Evolutionary conservation across 495 filamentous ascomycete genomes (phyloP), one percentile per base, ranked within the genome.

Genomic region (Talaromyces ruber): DNA sequence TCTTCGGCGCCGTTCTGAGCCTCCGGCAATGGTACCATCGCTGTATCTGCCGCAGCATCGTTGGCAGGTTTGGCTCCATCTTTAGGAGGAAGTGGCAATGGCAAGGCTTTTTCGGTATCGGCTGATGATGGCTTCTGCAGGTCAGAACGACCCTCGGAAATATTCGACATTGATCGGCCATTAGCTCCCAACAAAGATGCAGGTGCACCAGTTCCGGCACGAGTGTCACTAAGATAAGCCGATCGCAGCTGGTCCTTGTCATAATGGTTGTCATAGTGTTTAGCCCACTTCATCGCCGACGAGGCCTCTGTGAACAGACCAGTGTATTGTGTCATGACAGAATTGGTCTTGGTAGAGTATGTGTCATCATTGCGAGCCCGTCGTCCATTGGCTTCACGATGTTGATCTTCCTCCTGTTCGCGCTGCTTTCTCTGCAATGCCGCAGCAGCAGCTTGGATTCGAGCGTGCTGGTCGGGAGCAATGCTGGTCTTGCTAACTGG

Each of bases 231-330:
- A 9, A 98, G 80, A 74, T 97, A 98, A 22, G 88, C 86, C 52
- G 87, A 84, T 16, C 91, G 81, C 62, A 94, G 88, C 2, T 86
- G 81, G 68, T 94, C 85, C 72, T 92, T 92, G 68, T 98, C 93
- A 60, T 79, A 79, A 51, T 76, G 74, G 56, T 64, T 76, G 30
- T 98, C 93, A 65, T 92, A 94, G 61, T 86, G 87, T 69, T 81
- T 91, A 9, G 93, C 90, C 94, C 94, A 98, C 71, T 97, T 93
- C 86, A 98, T 88, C 11, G 94, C 94, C 25, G 92, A 88, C 16
- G 88, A 92, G 18, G 92, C 95, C 68, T 94, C 94, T 60, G 81
- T 93, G 68, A 96, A 74, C 58, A 98, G 89, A 37, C 84, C 82
- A 8, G 93, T 88, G 69, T 96, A 92, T 45, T 97, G 81, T 12